Conservation (phyloP, 371 early-diverging fungal species). For the Funneliformis caledonium region DNA sequence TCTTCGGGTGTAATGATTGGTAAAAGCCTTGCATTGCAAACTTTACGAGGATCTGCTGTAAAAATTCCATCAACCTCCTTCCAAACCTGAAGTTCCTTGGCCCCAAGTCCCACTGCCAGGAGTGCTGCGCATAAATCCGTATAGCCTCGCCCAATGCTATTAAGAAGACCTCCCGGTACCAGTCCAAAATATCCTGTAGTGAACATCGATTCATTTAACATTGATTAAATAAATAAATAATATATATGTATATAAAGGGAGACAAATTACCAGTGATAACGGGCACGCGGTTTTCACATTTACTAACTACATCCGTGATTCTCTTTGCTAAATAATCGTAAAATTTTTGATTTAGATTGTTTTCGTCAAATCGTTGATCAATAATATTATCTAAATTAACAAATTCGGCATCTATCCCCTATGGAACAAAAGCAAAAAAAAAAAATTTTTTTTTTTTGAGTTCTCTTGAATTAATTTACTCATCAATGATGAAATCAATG, state of each 20-base stretch:
- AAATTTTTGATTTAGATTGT: constrained; percentile 85
- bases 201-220: neutral
- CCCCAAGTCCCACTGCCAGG: constrained; percentile 86
- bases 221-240: neutral
- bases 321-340: constrained; percentile 84
- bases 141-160: constrained; percentile 96
- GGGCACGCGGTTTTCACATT: constrained; percentile 72
- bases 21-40: constrained; percentile 86
- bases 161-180: constrained; percentile 91
- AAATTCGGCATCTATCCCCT: constrained; percentile 85
- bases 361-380: constrained; percentile 73
- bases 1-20: constrained; percentile 95
- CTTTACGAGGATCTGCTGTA: constrained; percentile 98
- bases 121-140: constrained; percentile 97
- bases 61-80: constrained; percentile 99
- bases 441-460: neutral
- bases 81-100: constrained; percentile 96
- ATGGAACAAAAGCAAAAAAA: constrained; percentile 22
- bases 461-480: neutral
- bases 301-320: constrained; percentile 66
- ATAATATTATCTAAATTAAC: constrained; percentile 86
- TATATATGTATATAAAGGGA: neutral
- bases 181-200: constrained; percentile 90
- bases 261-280: constrained; percentile 79
- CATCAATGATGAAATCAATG: constrained; percentile 25